Evolutionary conservation across 2,329 filamentous ascomycete species (phyloP), one percentile per base, ranked within the genome.

Genomic region (Trichoderma sp.): DNA sequence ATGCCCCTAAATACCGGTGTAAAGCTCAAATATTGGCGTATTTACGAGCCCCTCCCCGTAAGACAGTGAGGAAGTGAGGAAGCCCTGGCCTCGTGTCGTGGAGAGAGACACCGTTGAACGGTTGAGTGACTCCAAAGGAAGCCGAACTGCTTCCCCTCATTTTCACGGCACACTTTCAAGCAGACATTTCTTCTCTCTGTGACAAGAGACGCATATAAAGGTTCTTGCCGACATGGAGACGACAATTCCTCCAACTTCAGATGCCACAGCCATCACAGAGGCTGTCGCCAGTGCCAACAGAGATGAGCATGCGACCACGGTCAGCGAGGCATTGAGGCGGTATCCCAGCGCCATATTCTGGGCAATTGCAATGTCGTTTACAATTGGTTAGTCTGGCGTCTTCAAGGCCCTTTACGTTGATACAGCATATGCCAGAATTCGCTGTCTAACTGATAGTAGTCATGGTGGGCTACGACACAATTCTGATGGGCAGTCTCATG

Each of bases 401-500:
- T 48, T 5, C 42, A 22, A 2, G 3, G 3, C 3, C 15, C 8
- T 5, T 32, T 2, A 53, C 3, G n/a, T 10, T n/a, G 4, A 5
- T 1, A 32, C 32, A 39, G 19, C 22, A 34, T 10, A 9, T 42
- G 56, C 25, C n/a, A 10, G 6, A 27, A 27, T 17, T 35, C 4
- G 2, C 29, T 9, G 37, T 6, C 5, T 32, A 54, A 48, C 57
- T 29, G 8, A n/a, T 25, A 0, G 39, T 52, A 76, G 68, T 80
- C 69, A 80, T 80, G 78, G 78, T 80, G 50, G 78, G 74, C 13
- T 76, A 76, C 56, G 74, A 76, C 37, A 73, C 73, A 1, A 72
- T 71, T 29, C 54, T 77, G 6, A 75, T 80, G 52, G 72, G 72
- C 61, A 76, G 73, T 61, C 74, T 78, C 27, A 78, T 76, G 67